Conservation (phyloP, 1,284 basidiomycete genomes). For the Neonothopanus nambi region DNA sequence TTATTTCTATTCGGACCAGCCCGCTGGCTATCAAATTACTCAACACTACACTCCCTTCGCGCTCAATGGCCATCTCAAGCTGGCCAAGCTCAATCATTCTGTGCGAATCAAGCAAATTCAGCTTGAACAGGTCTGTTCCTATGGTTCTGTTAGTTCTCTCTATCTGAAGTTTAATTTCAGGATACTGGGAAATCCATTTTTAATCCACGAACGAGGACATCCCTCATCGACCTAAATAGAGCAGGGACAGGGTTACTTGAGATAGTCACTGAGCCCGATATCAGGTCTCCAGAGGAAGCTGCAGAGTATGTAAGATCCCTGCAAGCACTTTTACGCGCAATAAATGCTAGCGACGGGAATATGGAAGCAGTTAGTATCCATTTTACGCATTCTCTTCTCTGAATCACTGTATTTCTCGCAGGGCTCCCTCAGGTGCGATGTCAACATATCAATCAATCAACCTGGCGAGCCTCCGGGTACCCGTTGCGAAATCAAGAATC, state of each 20-base stretch:
- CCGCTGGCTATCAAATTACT: slow-evolving; percentile 95
- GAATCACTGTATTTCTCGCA: slow-evolving; percentile 29
- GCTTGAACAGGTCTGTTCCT: slow-evolving; percentile 76
- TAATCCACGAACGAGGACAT: slow-evolving; percentile 52
- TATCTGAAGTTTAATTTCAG: slow-evolving; percentile 39
- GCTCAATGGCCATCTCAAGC: slow-evolving; percentile 52
- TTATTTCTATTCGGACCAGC: slow-evolving; percentile 97
- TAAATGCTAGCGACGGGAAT: slow-evolving; percentile 92
- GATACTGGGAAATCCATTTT: slow-evolving; percentile 94
- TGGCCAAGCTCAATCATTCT: slow-evolving; percentile 43
- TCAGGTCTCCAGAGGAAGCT: slow-evolving; percentile 90
- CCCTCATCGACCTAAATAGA: slow-evolving; percentile 87
- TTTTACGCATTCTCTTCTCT: background rate
- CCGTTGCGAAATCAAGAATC: slow-evolving; percentile 96
- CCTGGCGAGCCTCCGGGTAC: slow-evolving; percentile 71
- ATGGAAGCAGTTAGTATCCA: slow-evolving; percentile 83
- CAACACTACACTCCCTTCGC: slow-evolving; percentile 69
- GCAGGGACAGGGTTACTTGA: slow-evolving; percentile 92
- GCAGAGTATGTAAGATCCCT: slow-evolving; percentile 86
- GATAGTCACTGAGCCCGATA: slow-evolving; percentile 94
- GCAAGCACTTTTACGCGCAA: slow-evolving; percentile 78
- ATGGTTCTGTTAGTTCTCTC: background rate
- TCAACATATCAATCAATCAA: slow-evolving; percentile 89
- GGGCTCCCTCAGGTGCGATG: slow-evolving; percentile 94
- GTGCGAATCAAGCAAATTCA: slow-evolving; percentile 94